These are phyloP conservation scores for Edaphochlamys debaryana DNA, from an alignment of 139 green algal genomes.

Conservation along the genomic window DNA sequence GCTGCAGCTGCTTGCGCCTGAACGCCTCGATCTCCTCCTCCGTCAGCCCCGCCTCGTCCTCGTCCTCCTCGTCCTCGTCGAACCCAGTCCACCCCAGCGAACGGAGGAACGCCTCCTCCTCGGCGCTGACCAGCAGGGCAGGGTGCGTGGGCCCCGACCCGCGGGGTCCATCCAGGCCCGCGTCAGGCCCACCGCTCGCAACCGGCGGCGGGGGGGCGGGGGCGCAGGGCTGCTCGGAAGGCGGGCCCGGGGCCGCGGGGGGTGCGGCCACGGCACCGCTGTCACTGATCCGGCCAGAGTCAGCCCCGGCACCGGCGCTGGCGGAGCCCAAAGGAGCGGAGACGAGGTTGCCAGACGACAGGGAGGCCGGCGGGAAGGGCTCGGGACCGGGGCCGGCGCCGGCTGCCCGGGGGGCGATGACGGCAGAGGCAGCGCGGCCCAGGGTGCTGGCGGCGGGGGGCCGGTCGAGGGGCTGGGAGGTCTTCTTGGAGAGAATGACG, in stretches of 20 bases:
- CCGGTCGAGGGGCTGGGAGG: too few species aligned
- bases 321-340: not conserved
- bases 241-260: not conserved
- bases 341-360: too few species aligned
- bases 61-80: constrained; percentile 48
- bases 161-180: too few species aligned
- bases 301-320: too few species aligned
- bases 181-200: too few species aligned
- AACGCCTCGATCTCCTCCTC: constrained; percentile 70
- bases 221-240: not conserved
- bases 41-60: constrained; percentile 49
- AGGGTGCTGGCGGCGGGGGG: too few species aligned
- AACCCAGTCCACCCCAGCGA: constrained; percentile 61
- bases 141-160: too few species aligned
- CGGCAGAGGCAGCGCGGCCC: not conserved
- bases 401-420: not conserved
- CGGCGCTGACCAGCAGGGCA: constrained; percentile 34
- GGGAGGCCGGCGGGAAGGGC: too few species aligned
- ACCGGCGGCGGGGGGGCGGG: not conserved
- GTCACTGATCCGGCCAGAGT: too few species aligned
- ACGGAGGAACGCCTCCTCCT: constrained; percentile 69
- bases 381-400: too few species aligned
- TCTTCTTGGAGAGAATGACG: too few species aligned
- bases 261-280: not conserved
- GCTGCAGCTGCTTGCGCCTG: constrained; percentile 24